Evolutionary conservation across 345 rosid species (phyloP).

Genomic region (Rhizophora apiculata): DNA sequence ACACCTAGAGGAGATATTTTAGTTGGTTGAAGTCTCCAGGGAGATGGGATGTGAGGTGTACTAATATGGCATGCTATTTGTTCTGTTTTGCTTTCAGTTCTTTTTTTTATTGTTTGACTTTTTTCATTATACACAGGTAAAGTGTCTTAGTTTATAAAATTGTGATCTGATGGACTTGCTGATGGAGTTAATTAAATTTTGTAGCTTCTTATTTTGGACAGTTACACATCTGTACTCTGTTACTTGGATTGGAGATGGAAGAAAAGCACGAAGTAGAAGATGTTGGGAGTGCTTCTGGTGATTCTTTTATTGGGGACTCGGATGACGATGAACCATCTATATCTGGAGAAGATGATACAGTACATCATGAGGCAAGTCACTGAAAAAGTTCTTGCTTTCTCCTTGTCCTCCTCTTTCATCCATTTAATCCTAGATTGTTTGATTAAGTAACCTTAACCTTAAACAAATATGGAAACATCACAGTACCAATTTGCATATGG

Average conservation of each 20-base stretch:
- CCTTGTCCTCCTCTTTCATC: not conserved
- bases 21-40: too few relatives aligned
- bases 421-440: not conserved
- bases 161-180: conserved; percentile 12
- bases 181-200: conserved; percentile 9
- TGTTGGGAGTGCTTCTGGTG: conserved; percentile 40
- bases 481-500: not conserved
- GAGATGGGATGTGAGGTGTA: not conserved
- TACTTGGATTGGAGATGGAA: conserved; percentile 35
- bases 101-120: not conserved
- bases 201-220: conserved; percentile 12
- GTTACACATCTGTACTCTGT: conserved; percentile 5
- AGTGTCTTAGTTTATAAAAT: not conserved
- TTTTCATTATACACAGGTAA: not conserved
- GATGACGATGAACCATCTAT: conserved; percentile 53
- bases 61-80: not conserved
- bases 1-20: not conserved
- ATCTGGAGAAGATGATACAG: conserved; percentile 50
- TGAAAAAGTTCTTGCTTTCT: not conserved
- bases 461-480: not conserved
- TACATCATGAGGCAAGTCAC: conserved; percentile 57
- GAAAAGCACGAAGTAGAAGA: conserved; percentile 44
- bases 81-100: not conserved
- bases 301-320: conserved; percentile 52
- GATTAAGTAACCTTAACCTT: not conserved